phyloP scores from a whole-genome alignment of 2,329 filamentous ascomycete genomes.

The Sporothrix globosa region DNA sequence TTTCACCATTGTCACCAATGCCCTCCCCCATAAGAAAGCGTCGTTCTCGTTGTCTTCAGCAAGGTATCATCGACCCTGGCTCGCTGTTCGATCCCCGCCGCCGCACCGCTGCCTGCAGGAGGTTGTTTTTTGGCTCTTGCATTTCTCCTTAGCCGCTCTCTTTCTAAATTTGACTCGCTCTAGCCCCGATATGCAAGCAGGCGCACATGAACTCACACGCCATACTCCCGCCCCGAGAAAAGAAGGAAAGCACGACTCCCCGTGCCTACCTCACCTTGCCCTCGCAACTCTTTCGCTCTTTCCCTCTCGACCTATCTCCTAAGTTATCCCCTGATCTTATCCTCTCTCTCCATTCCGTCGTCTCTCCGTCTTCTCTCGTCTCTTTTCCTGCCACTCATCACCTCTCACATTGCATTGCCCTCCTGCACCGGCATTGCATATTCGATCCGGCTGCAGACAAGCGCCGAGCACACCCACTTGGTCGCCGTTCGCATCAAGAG shows the following conservation, averaged over 20 bases:
- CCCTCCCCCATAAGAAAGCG: background rate
- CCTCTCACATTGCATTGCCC: conserved; percentile 25
- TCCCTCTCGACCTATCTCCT: conserved; percentile 19
- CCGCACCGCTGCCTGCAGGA: conserved; percentile 17
- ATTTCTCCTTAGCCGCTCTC: conserved; percentile 31
- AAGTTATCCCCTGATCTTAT: conserved; percentile 28
- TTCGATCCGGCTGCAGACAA: conserved; percentile 42
- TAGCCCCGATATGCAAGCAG: conserved; percentile 25
- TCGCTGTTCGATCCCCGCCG: conserved; percentile 4
- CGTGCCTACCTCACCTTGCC: conserved; percentile 21
- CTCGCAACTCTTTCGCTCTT: background rate
- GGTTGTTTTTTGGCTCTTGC: conserved; percentile 15
- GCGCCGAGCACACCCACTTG: conserved; percentile 43
- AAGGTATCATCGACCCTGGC: conserved; percentile 26
- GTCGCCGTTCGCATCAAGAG: conserved; percentile 25
- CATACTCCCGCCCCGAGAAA: background rate
- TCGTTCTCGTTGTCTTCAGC: conserved; percentile 12
- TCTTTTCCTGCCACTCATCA: background rate
- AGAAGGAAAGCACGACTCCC: conserved; percentile 28
- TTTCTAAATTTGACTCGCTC: conserved; percentile 29
- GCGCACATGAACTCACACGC: conserved; percentile 7
- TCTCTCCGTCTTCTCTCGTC: conserved; percentile 4
- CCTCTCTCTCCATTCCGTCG: conserved; percentile 15
- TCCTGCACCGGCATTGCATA: conserved; percentile 34
- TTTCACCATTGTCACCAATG: background rate